A percentile compares a stretch with the other conserved stretches of the same genome.
phyloP scores from a whole-genome alignment of 179 eudicot species.

The Beta corolliflora region DNA sequence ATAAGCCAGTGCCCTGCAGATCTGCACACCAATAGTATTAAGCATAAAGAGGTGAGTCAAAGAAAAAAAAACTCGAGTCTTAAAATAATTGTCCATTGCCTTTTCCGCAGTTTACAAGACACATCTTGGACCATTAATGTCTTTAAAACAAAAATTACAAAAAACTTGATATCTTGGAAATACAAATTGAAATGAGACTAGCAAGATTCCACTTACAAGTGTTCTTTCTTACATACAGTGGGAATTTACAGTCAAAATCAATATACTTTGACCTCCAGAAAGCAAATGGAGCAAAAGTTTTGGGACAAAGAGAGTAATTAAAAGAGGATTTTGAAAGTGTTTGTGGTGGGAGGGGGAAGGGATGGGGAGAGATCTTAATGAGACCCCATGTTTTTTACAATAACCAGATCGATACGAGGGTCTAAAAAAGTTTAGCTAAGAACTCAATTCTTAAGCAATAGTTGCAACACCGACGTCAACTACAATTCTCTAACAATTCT shows the following conservation, averaged over 20 bases:
- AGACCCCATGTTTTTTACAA: not conserved
- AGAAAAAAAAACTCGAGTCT: not conserved
- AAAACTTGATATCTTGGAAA: too few species aligned
- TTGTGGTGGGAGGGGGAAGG: not conserved
- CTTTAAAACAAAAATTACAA: too few species aligned
- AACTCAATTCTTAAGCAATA: not conserved
- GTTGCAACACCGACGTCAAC: not conserved
- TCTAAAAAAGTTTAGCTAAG: not conserved
- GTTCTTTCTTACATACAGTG: too few species aligned
- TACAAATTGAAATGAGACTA: too few species aligned
- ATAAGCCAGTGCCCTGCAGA: slow-evolving; percentile 91
- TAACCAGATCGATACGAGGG: not conserved
- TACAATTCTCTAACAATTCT: not conserved
- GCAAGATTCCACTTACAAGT: too few species aligned
- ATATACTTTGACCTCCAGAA: too few species aligned
- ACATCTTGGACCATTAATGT: too few species aligned
- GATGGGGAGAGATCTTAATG: not conserved
- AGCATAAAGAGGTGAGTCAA: slow-evolving; percentile 3
- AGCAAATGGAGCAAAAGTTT: too few species aligned
- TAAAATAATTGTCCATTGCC: too few species aligned
- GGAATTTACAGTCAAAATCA: too few species aligned
- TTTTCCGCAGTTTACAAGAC: too few species aligned
- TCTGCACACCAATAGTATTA: slow-evolving; percentile 50
- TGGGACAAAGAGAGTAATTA: too few species aligned
- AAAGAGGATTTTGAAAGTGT: not conserved